Evolutionary conservation across 768 basidiomycete genomes (phyloP).

Genomic region (Arthromyces matolae): DNA sequence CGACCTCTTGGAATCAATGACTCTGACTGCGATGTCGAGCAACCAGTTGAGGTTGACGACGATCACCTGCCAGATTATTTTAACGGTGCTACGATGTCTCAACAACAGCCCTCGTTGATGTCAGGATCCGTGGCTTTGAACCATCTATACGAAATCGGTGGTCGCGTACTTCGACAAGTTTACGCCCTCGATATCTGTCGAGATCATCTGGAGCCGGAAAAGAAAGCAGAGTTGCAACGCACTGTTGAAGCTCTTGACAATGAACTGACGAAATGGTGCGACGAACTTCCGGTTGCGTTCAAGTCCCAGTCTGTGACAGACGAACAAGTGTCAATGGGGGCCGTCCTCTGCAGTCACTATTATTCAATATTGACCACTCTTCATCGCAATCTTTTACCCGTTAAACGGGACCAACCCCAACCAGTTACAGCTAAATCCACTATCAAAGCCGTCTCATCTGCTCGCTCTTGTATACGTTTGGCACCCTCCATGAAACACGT

Average conservation of each 20-base stretch:
- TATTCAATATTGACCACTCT: constrained; percentile 85
- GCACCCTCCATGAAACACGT: constrained; percentile 82
- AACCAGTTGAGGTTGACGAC: constrained; percentile 82
- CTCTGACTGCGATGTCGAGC: constrained; percentile 85
- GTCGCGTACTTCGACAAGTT: constrained; percentile 76
- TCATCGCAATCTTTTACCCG: constrained; percentile 83
- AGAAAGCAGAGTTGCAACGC: constrained; percentile 70
- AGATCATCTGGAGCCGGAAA: constrained; percentile 69
- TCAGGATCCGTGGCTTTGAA: constrained; percentile 73
- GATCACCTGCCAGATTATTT: constrained; percentile 71
- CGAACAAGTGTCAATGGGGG: constrained; percentile 81
- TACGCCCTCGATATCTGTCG: constrained; percentile 78
- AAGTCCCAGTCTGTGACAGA: constrained; percentile 71
- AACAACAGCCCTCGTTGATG: constrained; percentile 69
- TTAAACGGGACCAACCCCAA: constrained; percentile 68
- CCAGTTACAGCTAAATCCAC: constrained; percentile 68
- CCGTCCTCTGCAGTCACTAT: constrained; percentile 84
- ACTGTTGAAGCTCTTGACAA: constrained; percentile 76
- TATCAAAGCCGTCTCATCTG: constrained; percentile 76
- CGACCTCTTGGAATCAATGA: constrained; percentile 88
- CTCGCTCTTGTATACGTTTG: constrained; percentile 80
- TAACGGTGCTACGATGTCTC: constrained; percentile 54
- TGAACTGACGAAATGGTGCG: constrained; percentile 80
- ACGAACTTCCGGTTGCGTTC: constrained; percentile 69
- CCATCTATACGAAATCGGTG: constrained; percentile 80